Evolutionary conservation across 2,329 filamentous ascomycete species (phyloP).

Genomic region (Curvularia lunata): DNA sequence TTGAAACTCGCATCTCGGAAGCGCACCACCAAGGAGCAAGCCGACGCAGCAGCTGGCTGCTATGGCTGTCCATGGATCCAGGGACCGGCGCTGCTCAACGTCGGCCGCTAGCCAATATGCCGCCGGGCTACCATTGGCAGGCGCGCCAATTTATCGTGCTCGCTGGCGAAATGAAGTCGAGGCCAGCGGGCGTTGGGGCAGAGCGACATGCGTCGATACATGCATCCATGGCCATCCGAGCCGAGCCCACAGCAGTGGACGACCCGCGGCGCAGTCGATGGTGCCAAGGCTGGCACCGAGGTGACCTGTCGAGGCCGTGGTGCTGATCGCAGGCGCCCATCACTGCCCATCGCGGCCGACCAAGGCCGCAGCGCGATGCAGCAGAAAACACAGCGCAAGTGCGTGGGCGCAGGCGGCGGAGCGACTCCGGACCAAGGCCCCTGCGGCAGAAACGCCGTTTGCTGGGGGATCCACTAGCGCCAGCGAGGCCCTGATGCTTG

Average conservation of each 20-base stretch:
- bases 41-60: not conserved
- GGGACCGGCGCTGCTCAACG: constrained; percentile 19
- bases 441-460: constrained; percentile 34
- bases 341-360: constrained; percentile 8
- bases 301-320: constrained; percentile 8
- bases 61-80: constrained; percentile 8
- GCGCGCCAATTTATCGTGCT: constrained; percentile 25
- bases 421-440: constrained; percentile 22
- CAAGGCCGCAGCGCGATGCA: constrained; percentile 25
- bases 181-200: no score
- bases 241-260: constrained; percentile 17
- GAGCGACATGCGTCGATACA: no score
- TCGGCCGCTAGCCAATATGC: constrained; percentile 27
- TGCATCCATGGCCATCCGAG: constrained; percentile 4
- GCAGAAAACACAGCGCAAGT: not conserved
- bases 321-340: constrained; percentile 18
- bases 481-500: constrained; percentile 29
- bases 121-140: constrained; percentile 21
- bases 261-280: constrained; percentile 13
- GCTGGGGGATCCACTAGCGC: constrained; percentile 18
- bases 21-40: constrained; percentile 1
- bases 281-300: constrained; percentile 17
- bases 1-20: constrained; percentile 38
- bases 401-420: constrained; percentile 14
- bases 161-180: constrained; percentile 24